Evolutionary conservation across 1,284 basidiomycete species (phyloP).

Genomic region (Mycena sp.): DNA sequence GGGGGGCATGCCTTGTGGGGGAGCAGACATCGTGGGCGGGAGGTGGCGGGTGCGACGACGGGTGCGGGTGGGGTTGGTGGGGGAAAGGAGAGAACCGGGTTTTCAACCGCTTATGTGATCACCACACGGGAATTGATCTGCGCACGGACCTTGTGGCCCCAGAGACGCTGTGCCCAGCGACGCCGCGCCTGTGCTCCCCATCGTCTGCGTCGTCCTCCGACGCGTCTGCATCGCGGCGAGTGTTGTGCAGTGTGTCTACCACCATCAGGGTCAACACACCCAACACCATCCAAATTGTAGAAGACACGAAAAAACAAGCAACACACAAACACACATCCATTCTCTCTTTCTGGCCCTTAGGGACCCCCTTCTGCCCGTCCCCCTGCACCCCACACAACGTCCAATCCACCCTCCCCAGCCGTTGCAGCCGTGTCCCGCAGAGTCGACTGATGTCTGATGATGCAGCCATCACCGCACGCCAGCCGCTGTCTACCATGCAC

Average conservation of each 20-base stretch:
- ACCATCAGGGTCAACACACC: background rate
- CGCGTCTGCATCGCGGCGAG: background rate
- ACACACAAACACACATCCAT: constrained; percentile 15
- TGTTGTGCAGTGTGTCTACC: constrained; percentile 19
- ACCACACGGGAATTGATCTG: constrained; percentile 30
- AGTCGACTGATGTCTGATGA: too few species aligned
- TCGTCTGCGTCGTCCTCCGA: background rate
- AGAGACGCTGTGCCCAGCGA: too few species aligned
- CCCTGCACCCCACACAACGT: too few species aligned
- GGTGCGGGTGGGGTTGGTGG: constrained; percentile 31
- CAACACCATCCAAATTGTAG: constrained; percentile 9
- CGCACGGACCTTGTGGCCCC: constrained; percentile 51
- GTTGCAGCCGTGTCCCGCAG: too few species aligned
- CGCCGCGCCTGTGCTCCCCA: background rate
- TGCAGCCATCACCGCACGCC: too few species aligned
- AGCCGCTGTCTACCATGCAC: too few species aligned
- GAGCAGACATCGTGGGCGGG: constrained; percentile 43
- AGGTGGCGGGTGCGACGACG: constrained; percentile 32
- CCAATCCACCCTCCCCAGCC: too few species aligned
- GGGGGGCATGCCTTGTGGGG: constrained; percentile 51
- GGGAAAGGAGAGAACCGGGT: constrained; percentile 41
- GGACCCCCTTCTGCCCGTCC: too few species aligned
- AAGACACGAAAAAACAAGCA: constrained; percentile 6
- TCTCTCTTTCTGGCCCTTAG: too few species aligned
- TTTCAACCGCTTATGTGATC: constrained; percentile 30